Evolutionary conservation across 208 protist species (phyloP).

Genomic region (Trichomonas vaginalis): DNA sequence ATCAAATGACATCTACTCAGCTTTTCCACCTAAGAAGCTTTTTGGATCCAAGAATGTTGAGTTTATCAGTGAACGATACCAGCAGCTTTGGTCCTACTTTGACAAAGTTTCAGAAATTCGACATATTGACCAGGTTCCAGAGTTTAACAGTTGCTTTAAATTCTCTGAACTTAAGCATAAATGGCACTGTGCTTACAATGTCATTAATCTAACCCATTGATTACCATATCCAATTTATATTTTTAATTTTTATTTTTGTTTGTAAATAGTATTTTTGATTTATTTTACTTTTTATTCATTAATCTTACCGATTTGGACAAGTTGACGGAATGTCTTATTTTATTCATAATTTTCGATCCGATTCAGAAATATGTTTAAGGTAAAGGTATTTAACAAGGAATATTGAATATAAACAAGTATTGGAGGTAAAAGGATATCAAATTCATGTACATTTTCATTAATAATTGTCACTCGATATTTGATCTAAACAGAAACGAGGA

Average conservation of each 20-base stretch:
- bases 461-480: too few relatives aligned
- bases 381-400: too few relatives aligned
- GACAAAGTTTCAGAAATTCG: background rate
- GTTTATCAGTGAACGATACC: background rate
- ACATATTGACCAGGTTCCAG: background rate
- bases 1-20: background rate
- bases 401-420: too few relatives aligned
- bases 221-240: background rate
- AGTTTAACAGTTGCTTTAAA: background rate
- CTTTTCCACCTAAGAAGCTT: background rate
- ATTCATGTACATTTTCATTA: too few relatives aligned
- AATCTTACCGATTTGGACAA: too few relatives aligned
- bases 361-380: too few relatives aligned
- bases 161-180: background rate
- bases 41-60: background rate
- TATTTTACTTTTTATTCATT: too few relatives aligned
- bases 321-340: too few relatives aligned
- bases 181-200: background rate
- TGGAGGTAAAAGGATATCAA: too few relatives aligned
- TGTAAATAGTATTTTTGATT: too few relatives aligned
- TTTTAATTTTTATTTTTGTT: background rate
- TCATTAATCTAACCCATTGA: background rate
- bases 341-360: too few relatives aligned
- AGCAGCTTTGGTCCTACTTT: background rate
- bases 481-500: too few relatives aligned